Evolutionary conservation across 495 filamentous ascomycete genomes (phyloP).

Genomic region (Mytilinidion resinicola): DNA sequence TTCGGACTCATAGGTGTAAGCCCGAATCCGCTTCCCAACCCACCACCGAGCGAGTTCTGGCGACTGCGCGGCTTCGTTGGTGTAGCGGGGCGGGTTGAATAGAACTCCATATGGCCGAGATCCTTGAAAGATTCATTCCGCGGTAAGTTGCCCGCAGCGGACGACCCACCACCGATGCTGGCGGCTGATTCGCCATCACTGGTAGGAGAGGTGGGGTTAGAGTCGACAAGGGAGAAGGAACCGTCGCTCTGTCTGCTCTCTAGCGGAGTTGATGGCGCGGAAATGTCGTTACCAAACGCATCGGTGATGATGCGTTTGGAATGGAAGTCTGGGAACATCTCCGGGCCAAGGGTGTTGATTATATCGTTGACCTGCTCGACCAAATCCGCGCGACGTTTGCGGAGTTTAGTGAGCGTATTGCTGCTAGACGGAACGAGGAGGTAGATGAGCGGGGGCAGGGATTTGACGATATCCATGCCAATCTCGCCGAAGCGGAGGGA

Average conservation of each 20-base stretch:
- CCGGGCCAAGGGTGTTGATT: conserved; percentile 92
- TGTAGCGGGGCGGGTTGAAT: conserved; percentile 74
- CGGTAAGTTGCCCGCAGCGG: conserved; percentile 53
- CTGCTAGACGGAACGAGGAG: conserved; percentile 76
- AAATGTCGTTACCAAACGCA: conserved; percentile 42
- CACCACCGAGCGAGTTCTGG: conserved; percentile 55
- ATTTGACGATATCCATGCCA: conserved; percentile 97
- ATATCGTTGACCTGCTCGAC: conserved; percentile 77
- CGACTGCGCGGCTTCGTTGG: conserved; percentile 64
- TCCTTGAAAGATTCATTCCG: conserved; percentile 90
- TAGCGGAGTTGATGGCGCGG: conserved; percentile 12
- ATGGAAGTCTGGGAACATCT: conserved; percentile 96
- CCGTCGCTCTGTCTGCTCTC: conserved; percentile 6
- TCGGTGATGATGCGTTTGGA: conserved; percentile 68
- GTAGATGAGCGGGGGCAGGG: conserved; percentile 82
- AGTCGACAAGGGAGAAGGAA: conserved; percentile 10
- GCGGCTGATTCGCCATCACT: background rate
- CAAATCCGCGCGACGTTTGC: conserved; percentile 63
- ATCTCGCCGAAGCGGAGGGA: conserved; percentile 93
- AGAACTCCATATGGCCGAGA: conserved; percentile 77
- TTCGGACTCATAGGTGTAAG: conserved; percentile 68
- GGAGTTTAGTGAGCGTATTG: conserved; percentile 76
- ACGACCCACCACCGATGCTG: conserved; percentile 33
- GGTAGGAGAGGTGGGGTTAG: conserved; percentile 11
- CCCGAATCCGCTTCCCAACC: conserved; percentile 55